A percentile compares a stretch with the other conserved stretches of the same genome.
Evolutionary conservation across 2,329 filamentous ascomycete species (phyloP).

Genomic region (Ophiostoma australiae): DNA sequence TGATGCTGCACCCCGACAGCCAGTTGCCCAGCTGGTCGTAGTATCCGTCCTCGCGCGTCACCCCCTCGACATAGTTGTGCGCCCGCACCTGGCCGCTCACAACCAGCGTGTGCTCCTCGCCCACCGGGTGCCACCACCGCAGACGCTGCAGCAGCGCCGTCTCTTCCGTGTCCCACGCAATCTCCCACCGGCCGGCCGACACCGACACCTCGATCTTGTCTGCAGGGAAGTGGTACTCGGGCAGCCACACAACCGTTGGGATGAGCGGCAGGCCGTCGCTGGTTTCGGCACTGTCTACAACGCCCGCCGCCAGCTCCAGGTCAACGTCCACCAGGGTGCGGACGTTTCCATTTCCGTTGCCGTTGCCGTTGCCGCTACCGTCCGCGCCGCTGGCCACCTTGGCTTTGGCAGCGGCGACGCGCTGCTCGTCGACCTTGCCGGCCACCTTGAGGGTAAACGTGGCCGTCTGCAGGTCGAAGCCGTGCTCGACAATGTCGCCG

Average conservation of each 20-base stretch:
- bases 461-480: constrained; percentile 77
- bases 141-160: constrained; percentile 68
- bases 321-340: constrained; percentile 14
- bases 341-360: neutral
- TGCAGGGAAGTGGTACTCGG: constrained; percentile 86
- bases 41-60: constrained; percentile 62
- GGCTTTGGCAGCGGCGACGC: constrained; percentile 11
- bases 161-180: constrained; percentile 66
- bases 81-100: constrained; percentile 68
- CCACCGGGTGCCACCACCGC: constrained; percentile 88
- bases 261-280: constrained; percentile 19
- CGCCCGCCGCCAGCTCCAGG: neutral
- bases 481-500: constrained; percentile 65
- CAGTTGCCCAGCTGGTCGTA: constrained; percentile 60
- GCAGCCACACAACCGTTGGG: constrained; percentile 80
- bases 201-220: constrained; percentile 67
- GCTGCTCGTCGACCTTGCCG: constrained; percentile 31
- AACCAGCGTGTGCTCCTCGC: constrained; percentile 71
- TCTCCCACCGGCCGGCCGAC: constrained; percentile 84
- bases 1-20: constrained; percentile 43
- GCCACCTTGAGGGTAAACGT: constrained; percentile 66
- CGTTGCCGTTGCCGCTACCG: neutral
- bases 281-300: neutral
- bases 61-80: constrained; percentile 52
- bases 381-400: neutral